A percentile compares a stretch with the other conserved stretches of the same genome.
Evolutionary conservation across 805 yeast genomes (phyloP).

Genomic region (Saccharomycopsis fibuligera): DNA sequence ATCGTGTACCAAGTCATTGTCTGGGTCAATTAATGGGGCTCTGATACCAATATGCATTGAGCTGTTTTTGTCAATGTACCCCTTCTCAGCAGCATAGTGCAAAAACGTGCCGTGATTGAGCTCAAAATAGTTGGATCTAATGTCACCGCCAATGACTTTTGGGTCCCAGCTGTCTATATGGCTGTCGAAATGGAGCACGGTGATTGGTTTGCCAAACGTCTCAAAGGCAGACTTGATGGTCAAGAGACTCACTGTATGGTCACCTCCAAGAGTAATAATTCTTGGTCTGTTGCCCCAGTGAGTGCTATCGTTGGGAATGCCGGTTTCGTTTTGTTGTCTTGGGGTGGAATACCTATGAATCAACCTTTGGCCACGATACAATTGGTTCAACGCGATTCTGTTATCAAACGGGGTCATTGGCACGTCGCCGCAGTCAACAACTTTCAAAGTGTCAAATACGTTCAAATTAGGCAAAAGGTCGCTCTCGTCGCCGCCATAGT

Average conservation of each 20-base stretch:
- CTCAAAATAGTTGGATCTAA: constrained; percentile 48
- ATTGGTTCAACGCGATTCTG: constrained; percentile 53
- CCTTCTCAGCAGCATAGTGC: constrained; percentile 55
- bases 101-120: constrained; percentile 83
- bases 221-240: constrained; percentile 44
- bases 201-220: constrained; percentile 54
- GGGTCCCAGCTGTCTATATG: constrained; percentile 83
- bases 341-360: constrained; percentile 29
- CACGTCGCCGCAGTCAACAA: constrained; percentile 64
- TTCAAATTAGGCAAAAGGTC: not conserved
- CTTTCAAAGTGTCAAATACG: constrained; percentile 22
- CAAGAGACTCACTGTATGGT: constrained; percentile 60
- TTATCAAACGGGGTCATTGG: constrained; percentile 67
- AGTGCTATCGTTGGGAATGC: constrained; percentile 12
- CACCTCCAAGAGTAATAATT: constrained; percentile 73
- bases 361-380: constrained; percentile 53
- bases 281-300: constrained; percentile 43
- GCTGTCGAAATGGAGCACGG: constrained; percentile 79
- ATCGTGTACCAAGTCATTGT: constrained; percentile 56
- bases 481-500: not conserved
- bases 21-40: constrained; percentile 61
- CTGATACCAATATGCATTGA: constrained; percentile 75
- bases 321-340: constrained; percentile 16
- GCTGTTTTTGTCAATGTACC: constrained; percentile 44
- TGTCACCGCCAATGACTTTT: constrained; percentile 44